Base-by-base conservation (phyloP, 1,139 yeast genomes). In the Kodamaea anthophila region DNA sequence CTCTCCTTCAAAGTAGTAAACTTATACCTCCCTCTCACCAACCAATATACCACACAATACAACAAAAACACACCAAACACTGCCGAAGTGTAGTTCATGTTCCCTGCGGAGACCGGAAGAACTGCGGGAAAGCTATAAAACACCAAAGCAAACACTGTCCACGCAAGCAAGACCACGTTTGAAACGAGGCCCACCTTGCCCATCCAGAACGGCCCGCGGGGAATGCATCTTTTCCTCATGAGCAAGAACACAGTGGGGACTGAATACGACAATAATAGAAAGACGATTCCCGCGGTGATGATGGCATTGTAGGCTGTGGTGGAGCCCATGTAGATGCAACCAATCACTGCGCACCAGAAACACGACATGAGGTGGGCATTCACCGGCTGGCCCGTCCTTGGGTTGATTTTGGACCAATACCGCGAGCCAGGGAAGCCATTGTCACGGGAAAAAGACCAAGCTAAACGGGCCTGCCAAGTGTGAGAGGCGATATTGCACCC, bases 171-270 rank as follows among this genome's bases (percentile, higher is more conserved):
- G 7, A 62, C 48, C 15, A 28, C 13, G 35, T 50, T 51, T 19
- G 43, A 28, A 13, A 42, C 23, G 9, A 35, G 33, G 2, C 62
- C 62, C 29, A 47, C 14, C 28, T 43, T 50, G 4, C 59, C 57
- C 26, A 72, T 43, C 81, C 82, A 76, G 48, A 77, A 65, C 7
- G 66, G 64, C 0, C 65, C 65, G 29, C 52, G 66, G 14, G 40
- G 36, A 14, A 62, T 50, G 31, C 56, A 52, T 27, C 55, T 44
- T 41, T 69, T 51, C 13, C 67, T 63, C 30, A 49, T 47, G 14
- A 46, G 37, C 22, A 63, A 43, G 20, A 62, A 44, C 32, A 44
- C 30, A 2, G 53, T 51, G 5, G 67, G 68, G 13, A 62, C 53
- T 29, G 47, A 35, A 33, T 62, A 62, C 3, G 62, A 55, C 19